Conservation (phyloP, 2,329 filamentous ascomycete species). For the Peltaster fructicola region DNA sequence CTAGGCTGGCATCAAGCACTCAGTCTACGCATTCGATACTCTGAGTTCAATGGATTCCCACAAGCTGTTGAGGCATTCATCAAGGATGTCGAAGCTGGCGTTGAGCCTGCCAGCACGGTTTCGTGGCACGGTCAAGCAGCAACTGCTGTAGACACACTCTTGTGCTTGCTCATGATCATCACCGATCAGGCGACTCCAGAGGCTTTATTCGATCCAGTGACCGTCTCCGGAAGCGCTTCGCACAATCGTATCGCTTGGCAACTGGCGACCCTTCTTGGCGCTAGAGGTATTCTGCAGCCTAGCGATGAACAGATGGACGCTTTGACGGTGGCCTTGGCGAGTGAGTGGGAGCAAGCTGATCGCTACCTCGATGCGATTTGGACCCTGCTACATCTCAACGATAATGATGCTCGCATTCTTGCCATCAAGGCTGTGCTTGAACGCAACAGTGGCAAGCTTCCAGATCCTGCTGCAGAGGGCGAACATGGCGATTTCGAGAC, state of each 20-base stretch:
- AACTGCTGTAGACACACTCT: slow-evolving; percentile 63
- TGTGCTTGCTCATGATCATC: slow-evolving; percentile 61
- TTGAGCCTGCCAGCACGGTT: slow-evolving; percentile 35
- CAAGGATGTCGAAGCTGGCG: slow-evolving; percentile 46
- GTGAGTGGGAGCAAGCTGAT: slow-evolving; percentile 15
- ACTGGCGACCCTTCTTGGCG: slow-evolving; percentile 42
- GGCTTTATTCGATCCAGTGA: slow-evolving; percentile 56
- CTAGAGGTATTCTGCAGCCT: slow-evolving; percentile 13
- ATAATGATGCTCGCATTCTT: slow-evolving; percentile 8
- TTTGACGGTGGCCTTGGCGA: slow-evolving; percentile 36
- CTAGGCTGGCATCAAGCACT: slow-evolving; percentile 91
- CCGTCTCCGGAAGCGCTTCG: slow-evolving; percentile 56
- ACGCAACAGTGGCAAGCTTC: slow-evolving; percentile 54
- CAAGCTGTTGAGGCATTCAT: too few species aligned
- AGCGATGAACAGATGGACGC: slow-evolving; percentile 38
- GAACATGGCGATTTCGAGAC: slow-evolving; percentile 5
- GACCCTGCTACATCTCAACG: slow-evolving; percentile 16
- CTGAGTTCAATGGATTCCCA: too few species aligned
- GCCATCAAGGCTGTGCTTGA: slow-evolving; percentile 35
- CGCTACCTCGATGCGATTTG: slow-evolving; percentile 14
- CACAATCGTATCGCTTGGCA: slow-evolving; percentile 72
- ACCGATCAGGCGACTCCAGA: slow-evolving; percentile 29
- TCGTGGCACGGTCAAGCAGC: too few species aligned
- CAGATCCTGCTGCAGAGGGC: slow-evolving; percentile 26
- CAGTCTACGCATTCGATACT: slow-evolving; percentile 81